Base-by-base conservation (phyloP, 257 asterid genomes). In the Ligustrum vulgare region DNA sequence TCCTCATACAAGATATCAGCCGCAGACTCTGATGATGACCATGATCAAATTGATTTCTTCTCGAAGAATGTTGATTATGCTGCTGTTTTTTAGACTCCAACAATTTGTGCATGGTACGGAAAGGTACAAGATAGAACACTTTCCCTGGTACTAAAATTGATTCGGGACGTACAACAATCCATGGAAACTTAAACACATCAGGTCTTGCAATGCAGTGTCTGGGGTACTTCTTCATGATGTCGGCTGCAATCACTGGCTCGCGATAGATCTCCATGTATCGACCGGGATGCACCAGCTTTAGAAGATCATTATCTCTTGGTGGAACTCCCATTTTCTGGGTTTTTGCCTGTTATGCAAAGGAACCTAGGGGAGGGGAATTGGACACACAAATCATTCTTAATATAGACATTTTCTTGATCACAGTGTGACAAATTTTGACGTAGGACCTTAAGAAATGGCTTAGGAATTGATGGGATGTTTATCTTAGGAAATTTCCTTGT, bases 151-250 rank as follows among this genome's bases (percentile, higher is more conserved):
- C 41, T 25, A 86, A 43, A 20, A 83, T 62, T 1, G 89, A 87
- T 31, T 89, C 90, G 0, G 94, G 97, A 0, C 82, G 85, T 3
- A 90, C 91, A 15, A 87, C 89, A 6, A 89, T 79, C 88, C 90
- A 83, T 1, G 93, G 91, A 67, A 56, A 84, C 75, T 84, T 80
- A 63, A 91, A 89, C 43, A 91, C 86, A 71, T 90, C 98, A 10
- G 94, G 93, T 78, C 97, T 74, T 7, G 96, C 82, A 36, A 90
- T 60, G 66, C 91, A 87, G 74, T 89, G 85, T n/a, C 85, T 78
- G 13, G 89, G 91, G 75, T 34, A 83, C 84, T 85, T 84, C 16
- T 41, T 75, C 87, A 84, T 82, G 77, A 49, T 16, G n/a, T 49
- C 58, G 22, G 58, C 58, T 1, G 58, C 58, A 49, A 49, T 73